Base-by-base conservation (phyloP, 345 rosid genomes). In the Corymbia maculata region DNA sequence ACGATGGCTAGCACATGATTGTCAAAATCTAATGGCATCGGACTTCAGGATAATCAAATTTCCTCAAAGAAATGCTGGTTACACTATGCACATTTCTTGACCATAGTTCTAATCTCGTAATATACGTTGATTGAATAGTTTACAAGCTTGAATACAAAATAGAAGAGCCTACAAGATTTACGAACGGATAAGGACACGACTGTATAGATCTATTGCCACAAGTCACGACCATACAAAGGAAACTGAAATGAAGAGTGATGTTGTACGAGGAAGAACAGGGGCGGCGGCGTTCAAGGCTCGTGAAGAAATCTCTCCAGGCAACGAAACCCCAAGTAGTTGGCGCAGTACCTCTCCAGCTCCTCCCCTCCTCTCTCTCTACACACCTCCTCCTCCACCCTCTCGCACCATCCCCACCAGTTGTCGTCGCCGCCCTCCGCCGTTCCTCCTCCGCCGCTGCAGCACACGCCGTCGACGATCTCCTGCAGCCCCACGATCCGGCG, bases 281-380 rank as follows among this genome's bases (percentile, higher is more conserved):
- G 51, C 45, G 44, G 64, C 51, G 50, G 13, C 8, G 1, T 28
- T 89, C 64, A 89, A 28, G 90, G 86, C 79, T 95, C 94, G 19
- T 92, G 92, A 79, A 97, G 92, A 90, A 96, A 97, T 89, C 98
- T 93, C 93, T 95, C 96, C 87, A 97, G 92, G 92, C 99, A 97
- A 86, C 98, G 93, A 88, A 97, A 94, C 19, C 99, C 99, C 90
- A 97, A 91, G 89, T 95, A 92, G 88, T 95, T 93, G 86, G 97
- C 98, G 90, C 98, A 96, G 87, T 94, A 97, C 85, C 90, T 94
- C 91, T 95, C 97, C 99, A 96, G 90, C 88, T 96, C 98, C 9
- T 94, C 96, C 2, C 98, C 97, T 44, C 98, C 99, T 86, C 89
- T 95, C 90, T 96, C 97, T 85, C 91, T 92, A 87, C 99, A 97